Evolutionary conservation across 169 alveolate genomes (phyloP), one percentile per base, ranked within the genome.

Genomic region (Eimeria tenella): DNA sequence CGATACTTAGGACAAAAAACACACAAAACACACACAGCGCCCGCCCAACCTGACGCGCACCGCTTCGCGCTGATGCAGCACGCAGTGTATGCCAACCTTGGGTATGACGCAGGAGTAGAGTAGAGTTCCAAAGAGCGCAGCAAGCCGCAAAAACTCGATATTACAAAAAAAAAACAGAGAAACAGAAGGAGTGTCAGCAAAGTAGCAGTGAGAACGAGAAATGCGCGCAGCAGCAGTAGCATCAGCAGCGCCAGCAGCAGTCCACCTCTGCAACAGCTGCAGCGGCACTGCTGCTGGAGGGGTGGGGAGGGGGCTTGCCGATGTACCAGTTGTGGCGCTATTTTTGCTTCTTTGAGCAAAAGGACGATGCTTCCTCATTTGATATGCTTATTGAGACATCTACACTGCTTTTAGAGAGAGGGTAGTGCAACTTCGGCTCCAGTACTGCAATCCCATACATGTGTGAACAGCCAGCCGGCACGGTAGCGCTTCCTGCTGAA

Each of bases 191-290:
- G 42, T 71, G 82, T 31, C 82, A 71, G 82, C 53, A 21, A 71
- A 23, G 82, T 50, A 68, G 25, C 77, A n/a, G 77, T 71, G 56
- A 31, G 56, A 71, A 71, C 82, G 82, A 71, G 25, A 71, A 15
- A 63, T 15, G 23, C 73, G 23, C 19, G 21, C 23, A 63, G 17
- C 65, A 58, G 65, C 17, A 58, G 65, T 58, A 58, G 65, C 65
- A 58, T 1, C 65, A 58, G 65, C 65, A 63, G 73, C 23, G 15
- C 58, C 56, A 71, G 82, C 82, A 31, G 82, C 82, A 71, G 82
- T 71, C 82, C 82, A 71, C 82, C 82, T 71, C 82, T 71, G 82
- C 73, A 63, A 25, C 73, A 63, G 73, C 73, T 19, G 77, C 82
- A 71, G 82, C 82, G 42, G 23, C 82, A 55, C 82, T 23, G 53